Evolutionary conservation across 345 rosid genomes (phyloP).

Genomic region (Isatis tinctoria): DNA sequence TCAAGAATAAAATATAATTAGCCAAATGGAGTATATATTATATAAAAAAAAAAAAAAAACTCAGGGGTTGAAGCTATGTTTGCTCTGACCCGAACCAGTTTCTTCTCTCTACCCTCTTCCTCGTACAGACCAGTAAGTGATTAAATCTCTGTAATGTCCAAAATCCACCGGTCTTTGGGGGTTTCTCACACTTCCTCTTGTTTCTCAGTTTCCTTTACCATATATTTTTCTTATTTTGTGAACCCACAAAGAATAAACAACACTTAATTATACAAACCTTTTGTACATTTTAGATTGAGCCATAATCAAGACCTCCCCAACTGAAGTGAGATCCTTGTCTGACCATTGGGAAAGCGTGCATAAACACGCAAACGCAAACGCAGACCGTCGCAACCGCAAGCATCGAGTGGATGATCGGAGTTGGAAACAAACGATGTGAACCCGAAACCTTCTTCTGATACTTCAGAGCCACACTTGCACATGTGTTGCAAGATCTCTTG

Average conservation of each 20-base stretch:
- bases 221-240: neutral
- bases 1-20: neutral
- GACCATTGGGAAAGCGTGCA: constrained; percentile 58
- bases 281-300: constrained; percentile 42
- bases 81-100: neutral
- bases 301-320: constrained; percentile 71
- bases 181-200: neutral
- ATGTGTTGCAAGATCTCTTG: constrained; percentile 44
- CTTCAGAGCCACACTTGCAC: constrained; percentile 53
- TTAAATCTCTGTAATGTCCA: constrained; percentile 1
- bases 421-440: constrained; percentile 60
- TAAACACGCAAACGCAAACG: constrained; percentile 78
- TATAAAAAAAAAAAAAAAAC: neutral
- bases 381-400: constrained; percentile 85
- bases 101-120: neutral
- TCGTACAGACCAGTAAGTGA: neutral
- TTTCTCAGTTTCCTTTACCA: neutral
- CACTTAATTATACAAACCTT: neutral
- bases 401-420: constrained; percentile 70
- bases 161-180: neutral
- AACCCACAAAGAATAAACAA: neutral
- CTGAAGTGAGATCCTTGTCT: constrained; percentile 62
- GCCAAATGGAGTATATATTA: neutral
- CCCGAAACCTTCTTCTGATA: constrained; percentile 39
- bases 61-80: constrained; percentile 6